Evolutionary conservation across 345 rosid genomes (phyloP), one percentile per base, ranked within the genome.

Genomic region (Erodium maritimum): DNA sequence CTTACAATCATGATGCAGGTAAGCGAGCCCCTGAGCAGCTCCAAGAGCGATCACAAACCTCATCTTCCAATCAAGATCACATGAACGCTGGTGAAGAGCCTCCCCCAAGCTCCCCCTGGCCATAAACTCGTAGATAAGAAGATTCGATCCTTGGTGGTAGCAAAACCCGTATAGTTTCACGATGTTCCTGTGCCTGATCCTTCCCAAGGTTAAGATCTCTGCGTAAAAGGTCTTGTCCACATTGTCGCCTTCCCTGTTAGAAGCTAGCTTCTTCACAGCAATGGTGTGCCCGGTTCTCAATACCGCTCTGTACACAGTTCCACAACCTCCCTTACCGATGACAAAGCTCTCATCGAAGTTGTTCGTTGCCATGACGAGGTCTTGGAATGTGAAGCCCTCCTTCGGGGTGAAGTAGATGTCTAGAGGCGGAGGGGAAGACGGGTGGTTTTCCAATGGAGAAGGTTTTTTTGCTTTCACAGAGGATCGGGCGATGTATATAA

Each of bases 91-190:
- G 20, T 86, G 97, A 34, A 91, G 85, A 37, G 80, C 53, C 23
- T 86, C 96, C 33, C 97, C 97, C 20, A 91, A 58, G 56, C 83
- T 79, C 29, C 83, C 83, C 69, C 61, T 75, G 19, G 56, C 75
- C 84, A 87, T 79, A 79, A 73, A 77, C 68, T 84, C 91, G 16
- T 87, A 87, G 17, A 87, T 77, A 51, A 91, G 95, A 25, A 91
- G 81, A 62, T 88, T 91, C 58, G 93, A 86, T 23, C 96, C 96
- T 67, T 84, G 96, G 78, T 88, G 84, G 61, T 74, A 55, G 76
- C 87, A 80, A 70, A 86, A 88, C n/a, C 97, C 97, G 58, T 86
- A 78, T n/a, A 91, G 76, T 78, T 81, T 91, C 55, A 91, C 96
- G 14, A 91, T 91, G 69, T 91, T 91, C 37, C 96, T 75, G 59